Percentiles rank a stretch among this genome's conserved stretches.
phyloP scores from a whole-genome alignment of 345 rosid genomes.

The Cardiospermum halicacabum region DNA sequence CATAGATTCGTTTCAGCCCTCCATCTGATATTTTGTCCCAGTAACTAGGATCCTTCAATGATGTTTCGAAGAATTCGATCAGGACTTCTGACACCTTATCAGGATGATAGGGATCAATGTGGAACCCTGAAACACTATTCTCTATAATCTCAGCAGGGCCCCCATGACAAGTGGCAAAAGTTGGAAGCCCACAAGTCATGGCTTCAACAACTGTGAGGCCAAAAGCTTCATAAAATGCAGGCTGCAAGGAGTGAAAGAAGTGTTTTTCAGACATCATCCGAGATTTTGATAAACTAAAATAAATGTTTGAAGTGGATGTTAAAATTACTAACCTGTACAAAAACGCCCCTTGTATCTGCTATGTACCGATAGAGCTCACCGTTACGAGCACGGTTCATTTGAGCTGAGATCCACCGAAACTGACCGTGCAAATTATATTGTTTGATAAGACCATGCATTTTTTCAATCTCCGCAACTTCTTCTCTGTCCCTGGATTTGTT shows the following conservation, averaged over 20 bases:
- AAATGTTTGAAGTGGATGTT: not conserved
- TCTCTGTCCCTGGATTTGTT: constrained; percentile 45
- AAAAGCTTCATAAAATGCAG: constrained; percentile 54
- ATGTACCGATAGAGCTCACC: constrained; percentile 59
- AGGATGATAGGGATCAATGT: constrained; percentile 49
- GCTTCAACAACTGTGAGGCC: constrained; percentile 59
- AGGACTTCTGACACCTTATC: constrained; percentile 32
- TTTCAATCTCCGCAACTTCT: constrained; percentile 48
- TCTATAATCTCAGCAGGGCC: constrained; percentile 55
- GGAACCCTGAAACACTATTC: constrained; percentile 49
- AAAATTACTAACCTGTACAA: constrained; percentile 30
- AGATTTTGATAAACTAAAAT: not conserved
- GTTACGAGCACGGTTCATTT: constrained; percentile 51
- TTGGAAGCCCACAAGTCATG: constrained; percentile 54
- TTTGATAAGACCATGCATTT: constrained; percentile 40
- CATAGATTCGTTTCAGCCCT: constrained; percentile 43
- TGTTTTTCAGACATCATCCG: not conserved
- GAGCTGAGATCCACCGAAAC: constrained; percentile 49
- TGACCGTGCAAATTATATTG: constrained; percentile 45
- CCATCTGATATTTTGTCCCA: constrained; percentile 43
- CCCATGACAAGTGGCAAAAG: constrained; percentile 57
- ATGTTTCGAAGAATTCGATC: constrained; percentile 36
- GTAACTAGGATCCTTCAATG: constrained; percentile 30
- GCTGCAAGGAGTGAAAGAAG: constrained; percentile 24
- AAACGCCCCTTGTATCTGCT: constrained; percentile 49